Evolutionary conservation across 768 basidiomycete species (phyloP).

Genomic region (Cystoderma amianthinum): DNA sequence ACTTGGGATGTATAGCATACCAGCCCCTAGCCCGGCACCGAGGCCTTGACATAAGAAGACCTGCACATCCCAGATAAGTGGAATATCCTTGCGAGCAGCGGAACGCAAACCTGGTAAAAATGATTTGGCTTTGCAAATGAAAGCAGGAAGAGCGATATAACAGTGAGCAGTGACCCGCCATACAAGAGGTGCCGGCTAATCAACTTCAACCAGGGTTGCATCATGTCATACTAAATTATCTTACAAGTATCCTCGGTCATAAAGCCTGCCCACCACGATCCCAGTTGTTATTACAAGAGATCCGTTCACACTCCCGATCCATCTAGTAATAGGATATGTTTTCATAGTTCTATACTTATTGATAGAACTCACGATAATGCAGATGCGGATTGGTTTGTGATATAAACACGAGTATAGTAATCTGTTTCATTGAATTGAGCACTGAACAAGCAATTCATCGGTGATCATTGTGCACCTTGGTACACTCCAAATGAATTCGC

Average conservation of each 20-base stretch:
- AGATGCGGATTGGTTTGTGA: constrained; percentile 27
- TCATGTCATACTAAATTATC: not conserved
- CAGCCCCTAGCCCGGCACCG: not conserved
- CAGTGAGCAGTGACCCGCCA: constrained; percentile 13
- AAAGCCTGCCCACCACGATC: constrained; percentile 30
- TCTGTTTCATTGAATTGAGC: constrained; percentile 13
- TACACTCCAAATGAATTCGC: constrained; percentile 34
- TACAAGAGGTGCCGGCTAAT: constrained; percentile 22
- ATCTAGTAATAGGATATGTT: constrained; percentile 3
- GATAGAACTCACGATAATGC: constrained; percentile 25
- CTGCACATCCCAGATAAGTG: not conserved
- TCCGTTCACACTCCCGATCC: constrained; percentile 30
- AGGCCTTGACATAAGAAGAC: not conserved
- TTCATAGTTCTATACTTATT: not conserved
- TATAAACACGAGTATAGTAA: constrained; percentile 28
- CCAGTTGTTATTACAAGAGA: constrained; percentile 34
- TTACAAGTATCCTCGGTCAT: constrained; percentile 42
- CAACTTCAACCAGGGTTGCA: not conserved
- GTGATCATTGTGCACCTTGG: constrained; percentile 24
- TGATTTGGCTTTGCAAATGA: not conserved
- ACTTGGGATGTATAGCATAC: not conserved
- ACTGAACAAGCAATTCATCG: not conserved
- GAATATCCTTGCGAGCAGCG: not conserved
- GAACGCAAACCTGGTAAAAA: not conserved
- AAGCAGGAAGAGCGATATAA: not conserved